A percentile compares a stretch with the other conserved stretches of the same genome.
phyloP scores from a whole-genome alignment of 2,329 filamentous ascomycete species.

The Hypoxylon sp. region DNA sequence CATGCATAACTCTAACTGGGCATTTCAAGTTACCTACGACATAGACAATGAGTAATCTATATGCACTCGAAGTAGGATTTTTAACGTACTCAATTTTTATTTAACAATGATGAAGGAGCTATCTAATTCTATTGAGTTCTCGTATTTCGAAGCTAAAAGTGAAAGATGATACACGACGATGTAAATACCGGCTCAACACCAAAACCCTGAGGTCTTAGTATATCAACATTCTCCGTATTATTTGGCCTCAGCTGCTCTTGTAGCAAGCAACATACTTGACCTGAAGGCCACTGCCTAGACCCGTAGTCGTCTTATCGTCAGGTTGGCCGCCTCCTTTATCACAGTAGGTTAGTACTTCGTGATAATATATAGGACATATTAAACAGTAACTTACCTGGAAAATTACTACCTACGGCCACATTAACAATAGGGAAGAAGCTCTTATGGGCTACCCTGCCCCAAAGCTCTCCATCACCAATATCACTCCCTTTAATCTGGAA shows the following conservation, averaged over 20 bases:
- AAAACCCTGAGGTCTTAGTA: not conserved
- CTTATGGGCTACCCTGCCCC: constrained; percentile 42
- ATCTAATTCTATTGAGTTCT: not conserved
- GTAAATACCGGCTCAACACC: not conserved
- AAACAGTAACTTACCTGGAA: constrained; percentile 22
- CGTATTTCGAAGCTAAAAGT: not conserved
- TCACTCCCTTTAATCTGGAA: constrained; percentile 42
- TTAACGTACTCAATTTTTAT: too few relatives aligned
- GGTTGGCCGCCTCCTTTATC: constrained; percentile 36
- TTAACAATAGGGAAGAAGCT: constrained; percentile 41
- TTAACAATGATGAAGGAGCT: not conserved
- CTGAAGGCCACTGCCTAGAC: constrained; percentile 39
- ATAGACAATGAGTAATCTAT: too few relatives aligned
- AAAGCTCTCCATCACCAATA: constrained; percentile 35
- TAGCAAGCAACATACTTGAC: constrained; percentile 41
- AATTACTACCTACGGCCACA: constrained; percentile 42
- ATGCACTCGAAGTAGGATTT: too few relatives aligned
- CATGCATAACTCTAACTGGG: too few relatives aligned
- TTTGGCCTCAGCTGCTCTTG: constrained; percentile 18
- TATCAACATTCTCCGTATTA: not conserved
- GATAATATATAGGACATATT: not conserved
- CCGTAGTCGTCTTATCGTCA: constrained; percentile 38
- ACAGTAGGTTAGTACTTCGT: constrained; percentile 3
- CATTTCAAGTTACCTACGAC: too few relatives aligned
- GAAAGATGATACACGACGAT: not conserved